Conservation (phyloP, 768 basidiomycete species). For the Russula compacta region DNA sequence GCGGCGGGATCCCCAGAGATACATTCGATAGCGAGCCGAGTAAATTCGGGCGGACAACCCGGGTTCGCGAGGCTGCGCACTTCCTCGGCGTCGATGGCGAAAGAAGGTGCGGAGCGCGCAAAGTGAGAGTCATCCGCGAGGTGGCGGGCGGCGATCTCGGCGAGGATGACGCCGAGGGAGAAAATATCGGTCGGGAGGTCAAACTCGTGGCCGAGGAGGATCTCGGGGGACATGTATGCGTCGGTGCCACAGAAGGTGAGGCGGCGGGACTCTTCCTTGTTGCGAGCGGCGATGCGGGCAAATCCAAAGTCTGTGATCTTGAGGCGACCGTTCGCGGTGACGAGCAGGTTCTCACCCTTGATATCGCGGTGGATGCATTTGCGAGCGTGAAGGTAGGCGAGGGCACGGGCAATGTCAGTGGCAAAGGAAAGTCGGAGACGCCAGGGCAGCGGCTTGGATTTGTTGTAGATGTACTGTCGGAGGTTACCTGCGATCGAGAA, state of each 20-base stretch:
- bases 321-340: slow-evolving; percentile 86
- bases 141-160: slow-evolving; percentile 76
- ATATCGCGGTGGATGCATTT: slow-evolving; percentile 86
- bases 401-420: slow-evolving; percentile 84
- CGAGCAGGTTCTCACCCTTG: slow-evolving; percentile 96
- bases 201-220: slow-evolving; percentile 84
- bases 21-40: slow-evolving; percentile 74
- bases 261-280: slow-evolving; percentile 79
- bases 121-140: slow-evolving; percentile 79
- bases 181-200: slow-evolving; percentile 92
- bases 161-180: slow-evolving; percentile 87
- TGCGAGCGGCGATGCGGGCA: slow-evolving; percentile 86
- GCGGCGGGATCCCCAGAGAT: slow-evolving; percentile 50
- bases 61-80: slow-evolving; percentile 55
- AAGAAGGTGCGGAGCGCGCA: slow-evolving; percentile 70
- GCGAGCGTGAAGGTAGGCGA: slow-evolving; percentile 96
- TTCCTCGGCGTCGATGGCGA: slow-evolving; percentile 70
- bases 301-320: slow-evolving; percentile 99
- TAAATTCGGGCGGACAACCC: slow-evolving; percentile 72
- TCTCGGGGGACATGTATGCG: slow-evolving; percentile 97
- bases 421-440: slow-evolving; percentile 89
- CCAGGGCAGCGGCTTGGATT: slow-evolving; percentile 81
- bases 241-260: slow-evolving; percentile 86
- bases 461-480: slow-evolving; percentile 83
- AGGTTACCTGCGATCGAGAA: slow-evolving; percentile 48